phyloP scores from a whole-genome alignment of 257 asterid species.

The Linaria vulgaris region DNA sequence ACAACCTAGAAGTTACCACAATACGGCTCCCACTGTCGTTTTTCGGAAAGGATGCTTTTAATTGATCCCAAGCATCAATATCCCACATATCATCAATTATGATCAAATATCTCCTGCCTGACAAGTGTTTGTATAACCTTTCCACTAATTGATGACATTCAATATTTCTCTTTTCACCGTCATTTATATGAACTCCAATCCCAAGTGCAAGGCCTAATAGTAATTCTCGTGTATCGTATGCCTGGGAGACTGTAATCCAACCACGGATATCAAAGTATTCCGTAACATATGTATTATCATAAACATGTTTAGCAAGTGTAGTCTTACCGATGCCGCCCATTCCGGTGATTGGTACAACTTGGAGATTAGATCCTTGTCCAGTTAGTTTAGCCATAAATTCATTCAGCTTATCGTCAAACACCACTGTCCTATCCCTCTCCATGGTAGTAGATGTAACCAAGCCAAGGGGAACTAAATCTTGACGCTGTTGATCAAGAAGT shows the following conservation, averaged over 20 bases:
- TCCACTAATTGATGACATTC: background rate
- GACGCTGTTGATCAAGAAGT: too few species aligned
- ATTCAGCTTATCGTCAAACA: constrained; percentile 11
- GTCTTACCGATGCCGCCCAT: constrained; percentile 13
- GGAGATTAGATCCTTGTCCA: background rate
- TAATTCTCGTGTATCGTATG: background rate
- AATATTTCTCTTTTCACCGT: background rate
- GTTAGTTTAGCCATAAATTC: constrained; percentile 1
- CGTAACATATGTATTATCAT: background rate
- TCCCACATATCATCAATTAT: constrained; percentile 5
- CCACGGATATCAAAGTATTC: constrained; percentile 7
- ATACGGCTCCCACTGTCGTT: constrained; percentile 1
- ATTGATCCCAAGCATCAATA: constrained; percentile 2
- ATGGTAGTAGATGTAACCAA: too few species aligned
- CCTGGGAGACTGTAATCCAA: background rate
- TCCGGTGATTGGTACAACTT: constrained; percentile 5
- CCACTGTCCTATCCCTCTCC: constrained; percentile 5
- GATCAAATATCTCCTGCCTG: background rate
- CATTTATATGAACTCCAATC: background rate
- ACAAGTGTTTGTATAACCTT: background rate
- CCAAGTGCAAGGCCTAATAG: background rate
- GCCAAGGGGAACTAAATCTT: background rate
- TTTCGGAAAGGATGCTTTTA: background rate
- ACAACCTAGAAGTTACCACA: background rate
- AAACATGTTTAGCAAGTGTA: constrained; percentile 1